Evolutionary conservation across 345 rosid genomes (phyloP).

Genomic region (Eutrema japonicum): DNA sequence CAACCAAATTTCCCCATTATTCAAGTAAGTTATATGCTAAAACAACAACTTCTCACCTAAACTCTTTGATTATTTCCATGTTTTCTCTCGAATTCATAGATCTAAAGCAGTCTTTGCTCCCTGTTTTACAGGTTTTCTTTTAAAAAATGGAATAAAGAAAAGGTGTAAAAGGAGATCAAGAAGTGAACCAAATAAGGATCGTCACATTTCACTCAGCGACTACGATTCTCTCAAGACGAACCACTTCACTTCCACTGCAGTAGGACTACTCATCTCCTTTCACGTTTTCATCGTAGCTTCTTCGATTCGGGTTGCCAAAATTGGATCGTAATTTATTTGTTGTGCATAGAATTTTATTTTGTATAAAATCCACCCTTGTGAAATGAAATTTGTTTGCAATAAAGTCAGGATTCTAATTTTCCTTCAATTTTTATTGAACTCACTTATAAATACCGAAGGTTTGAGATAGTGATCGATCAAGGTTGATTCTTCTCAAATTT

Average conservation of each 20-base stretch:
- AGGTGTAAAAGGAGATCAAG: constrained; percentile 47
- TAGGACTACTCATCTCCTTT: constrained; percentile 42
- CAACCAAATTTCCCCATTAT: constrained; percentile 8
- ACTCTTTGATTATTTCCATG: neutral
- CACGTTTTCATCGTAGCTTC: constrained; percentile 45
- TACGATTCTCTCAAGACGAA: constrained; percentile 29
- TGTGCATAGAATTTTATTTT: constrained; percentile 34
- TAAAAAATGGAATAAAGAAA: constrained; percentile 57
- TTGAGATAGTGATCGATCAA: too few species aligned
- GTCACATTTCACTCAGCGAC: constrained; percentile 27
- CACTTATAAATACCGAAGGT: neutral
- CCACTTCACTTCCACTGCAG: constrained; percentile 47
- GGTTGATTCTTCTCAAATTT: neutral
- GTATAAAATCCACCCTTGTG: neutral
- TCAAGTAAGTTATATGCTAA: constrained; percentile 27
- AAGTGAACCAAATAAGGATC: constrained; percentile 36
- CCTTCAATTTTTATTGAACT: neutral
- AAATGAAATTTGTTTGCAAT: constrained; percentile 24
- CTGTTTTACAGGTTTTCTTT: constrained; percentile 52
- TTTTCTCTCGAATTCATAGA: neutral
- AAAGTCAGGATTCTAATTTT: neutral
- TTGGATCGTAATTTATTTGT: constrained; percentile 18
- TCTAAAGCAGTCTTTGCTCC: neutral
- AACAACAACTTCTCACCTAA: neutral
- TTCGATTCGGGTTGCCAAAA: constrained; percentile 32